These are phyloP conservation scores for Pulveroboletus sp. DNA, from an alignment of 768 basidiomycete species.

Conservation along the genomic window DNA sequence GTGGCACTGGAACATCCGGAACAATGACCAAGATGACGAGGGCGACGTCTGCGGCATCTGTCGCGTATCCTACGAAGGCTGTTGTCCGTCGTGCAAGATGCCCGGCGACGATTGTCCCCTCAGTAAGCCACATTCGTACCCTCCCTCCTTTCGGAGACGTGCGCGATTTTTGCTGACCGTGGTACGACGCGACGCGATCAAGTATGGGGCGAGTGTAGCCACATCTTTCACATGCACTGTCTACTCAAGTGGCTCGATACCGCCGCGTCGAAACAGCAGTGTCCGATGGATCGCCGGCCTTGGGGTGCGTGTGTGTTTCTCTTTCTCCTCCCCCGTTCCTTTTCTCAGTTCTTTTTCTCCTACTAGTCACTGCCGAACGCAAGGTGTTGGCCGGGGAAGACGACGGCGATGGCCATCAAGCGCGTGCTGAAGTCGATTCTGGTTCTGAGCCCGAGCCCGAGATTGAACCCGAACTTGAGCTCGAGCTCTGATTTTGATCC, in stretches of 20 bases:
- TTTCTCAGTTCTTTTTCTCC: background rate
- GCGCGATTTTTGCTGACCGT: background rate
- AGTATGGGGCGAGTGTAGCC: constrained; percentile 97
- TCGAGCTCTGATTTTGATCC: too few species aligned
- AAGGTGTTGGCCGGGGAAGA: constrained; percentile 32
- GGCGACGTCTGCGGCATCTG: constrained; percentile 83
- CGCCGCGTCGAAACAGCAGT: constrained; percentile 84
- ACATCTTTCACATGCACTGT: constrained; percentile 99
- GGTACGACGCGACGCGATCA: background rate
- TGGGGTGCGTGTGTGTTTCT: constrained; percentile 74
- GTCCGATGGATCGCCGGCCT: constrained; percentile 94
- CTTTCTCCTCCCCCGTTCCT: background rate
- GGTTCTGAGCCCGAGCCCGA: background rate
- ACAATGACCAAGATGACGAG: constrained; percentile 39
- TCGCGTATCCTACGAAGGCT: constrained; percentile 87
- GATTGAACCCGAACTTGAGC: background rate
- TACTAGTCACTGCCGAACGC: constrained; percentile 49
- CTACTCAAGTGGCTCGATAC: constrained; percentile 95
- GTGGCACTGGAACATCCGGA: constrained; percentile 76
- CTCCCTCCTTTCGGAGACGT: background rate
- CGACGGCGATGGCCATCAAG: background rate
- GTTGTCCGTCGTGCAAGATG: constrained; percentile 93
- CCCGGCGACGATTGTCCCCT: constrained; percentile 95
- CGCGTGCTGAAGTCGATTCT: background rate
- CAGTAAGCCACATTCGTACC: constrained; percentile 34